Conservation (phyloP, 2,329 filamentous ascomycete genomes). For the Apiospora sp. region DNA sequence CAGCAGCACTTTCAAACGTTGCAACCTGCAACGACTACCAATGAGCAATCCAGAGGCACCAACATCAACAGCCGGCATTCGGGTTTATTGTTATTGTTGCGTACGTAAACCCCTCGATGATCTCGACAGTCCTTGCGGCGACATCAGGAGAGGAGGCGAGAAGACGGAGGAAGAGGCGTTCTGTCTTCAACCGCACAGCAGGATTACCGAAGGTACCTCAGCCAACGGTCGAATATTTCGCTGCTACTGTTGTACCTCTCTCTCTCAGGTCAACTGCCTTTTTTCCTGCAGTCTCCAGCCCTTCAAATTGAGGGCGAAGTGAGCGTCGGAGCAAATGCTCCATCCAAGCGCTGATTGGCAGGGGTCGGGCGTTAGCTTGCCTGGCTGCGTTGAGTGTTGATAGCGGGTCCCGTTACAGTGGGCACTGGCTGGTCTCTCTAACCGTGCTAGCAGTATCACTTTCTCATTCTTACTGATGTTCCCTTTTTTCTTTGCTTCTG, state of each 20-base stretch:
- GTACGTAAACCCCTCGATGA: slow-evolving; percentile 4
- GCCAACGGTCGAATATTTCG: neutral
- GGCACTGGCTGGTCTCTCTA: neutral
- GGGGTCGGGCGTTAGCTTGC: neutral
- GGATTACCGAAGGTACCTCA: neutral
- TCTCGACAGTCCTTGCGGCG: neutral
- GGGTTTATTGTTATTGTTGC: neutral
- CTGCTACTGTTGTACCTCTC: slow-evolving; percentile 2
- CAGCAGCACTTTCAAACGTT: neutral
- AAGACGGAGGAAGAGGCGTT: neutral
- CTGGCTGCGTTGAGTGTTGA: neutral
- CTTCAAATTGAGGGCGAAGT: neutral
- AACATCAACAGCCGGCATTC: neutral
- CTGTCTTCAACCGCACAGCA: neutral
- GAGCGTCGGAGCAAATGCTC: slow-evolving; percentile 22
- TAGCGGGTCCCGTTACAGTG: slow-evolving; percentile 13
- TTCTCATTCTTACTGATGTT: neutral
- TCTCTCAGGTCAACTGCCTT: neutral
- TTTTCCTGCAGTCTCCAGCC: slow-evolving; percentile 11
- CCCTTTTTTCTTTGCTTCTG: neutral
- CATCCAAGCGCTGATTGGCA: slow-evolving; percentile 31
- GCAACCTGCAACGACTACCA: neutral
- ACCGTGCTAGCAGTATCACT: neutral
- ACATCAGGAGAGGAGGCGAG: neutral
- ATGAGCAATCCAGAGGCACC: neutral